A percentile compares a stretch with the other conserved stretches of the same genome.
Evolutionary conservation across 2,329 filamentous ascomycete genomes (phyloP).

Genomic region (Cladosporium sp.): DNA sequence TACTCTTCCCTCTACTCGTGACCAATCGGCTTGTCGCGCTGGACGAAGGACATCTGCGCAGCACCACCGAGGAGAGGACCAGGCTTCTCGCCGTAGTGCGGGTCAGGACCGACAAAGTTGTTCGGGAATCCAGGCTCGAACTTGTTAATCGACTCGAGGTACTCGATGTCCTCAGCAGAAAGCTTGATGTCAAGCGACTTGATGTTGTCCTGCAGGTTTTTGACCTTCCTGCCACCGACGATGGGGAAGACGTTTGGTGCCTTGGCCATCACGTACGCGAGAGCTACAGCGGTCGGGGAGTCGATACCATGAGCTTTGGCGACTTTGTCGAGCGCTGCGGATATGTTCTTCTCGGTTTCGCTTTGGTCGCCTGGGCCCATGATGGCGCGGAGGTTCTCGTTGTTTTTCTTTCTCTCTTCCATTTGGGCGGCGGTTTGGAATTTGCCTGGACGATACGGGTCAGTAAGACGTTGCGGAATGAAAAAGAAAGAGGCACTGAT

Average conservation of each 20-base stretch:
- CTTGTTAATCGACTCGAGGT: slow-evolving; percentile 62
- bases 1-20: slow-evolving; percentile 26
- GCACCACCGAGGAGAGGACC: slow-evolving; percentile 28
- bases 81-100: slow-evolving; percentile 30
- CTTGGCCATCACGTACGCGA: slow-evolving; percentile 75
- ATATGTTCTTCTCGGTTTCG: slow-evolving; percentile 54
- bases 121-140: slow-evolving; percentile 70
- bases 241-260: slow-evolving; percentile 72
- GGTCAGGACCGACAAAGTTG: slow-evolving; percentile 53
- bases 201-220: slow-evolving; percentile 70
- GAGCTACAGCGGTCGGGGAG: slow-evolving; percentile 41
- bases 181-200: slow-evolving; percentile 64
- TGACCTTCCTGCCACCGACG: slow-evolving; percentile 65
- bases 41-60: slow-evolving; percentile 33
- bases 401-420: slow-evolving; percentile 44
- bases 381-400: slow-evolving; percentile 35
- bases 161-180: slow-evolving; percentile 61
- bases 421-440: slow-evolving; percentile 48
- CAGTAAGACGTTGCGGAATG: not conserved
- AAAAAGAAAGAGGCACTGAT: not conserved
- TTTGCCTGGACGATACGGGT: slow-evolving; percentile 30
- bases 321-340: slow-evolving; percentile 60
- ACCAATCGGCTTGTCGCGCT: slow-evolving; percentile 33
- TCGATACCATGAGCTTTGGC: slow-evolving; percentile 54
- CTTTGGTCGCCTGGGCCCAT: slow-evolving; percentile 28